Evolutionary conservation across 305 asterid genomes (phyloP).

Genomic region (Fraxinus xanthoxyloides): DNA sequence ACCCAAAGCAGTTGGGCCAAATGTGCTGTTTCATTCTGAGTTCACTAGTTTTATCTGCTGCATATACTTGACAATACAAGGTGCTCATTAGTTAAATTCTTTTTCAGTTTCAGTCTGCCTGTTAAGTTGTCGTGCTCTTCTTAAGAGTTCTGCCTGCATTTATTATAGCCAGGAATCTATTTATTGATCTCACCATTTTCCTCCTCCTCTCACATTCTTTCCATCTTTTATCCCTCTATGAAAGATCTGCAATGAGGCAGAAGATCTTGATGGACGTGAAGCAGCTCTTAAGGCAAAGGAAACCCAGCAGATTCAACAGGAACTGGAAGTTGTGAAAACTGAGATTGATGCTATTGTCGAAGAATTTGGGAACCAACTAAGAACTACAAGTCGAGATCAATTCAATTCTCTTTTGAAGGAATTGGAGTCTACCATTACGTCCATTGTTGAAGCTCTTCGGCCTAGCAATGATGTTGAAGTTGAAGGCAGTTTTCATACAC

Average conservation of each 20-base stretch:
- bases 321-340: conserved; percentile 49
- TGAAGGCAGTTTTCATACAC: conserved; percentile 36
- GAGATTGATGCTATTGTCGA: conserved; percentile 56
- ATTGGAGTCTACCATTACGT: conserved; percentile 67
- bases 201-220: not conserved
- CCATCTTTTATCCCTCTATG: conserved; percentile 16
- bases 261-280: conserved; percentile 69
- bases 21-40: not conserved
- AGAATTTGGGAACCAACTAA: conserved; percentile 67
- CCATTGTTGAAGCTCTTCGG: conserved; percentile 60
- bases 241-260: conserved; percentile 73
- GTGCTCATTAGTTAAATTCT: not conserved
- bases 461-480: conserved; percentile 35
- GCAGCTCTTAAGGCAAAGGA: conserved; percentile 75
- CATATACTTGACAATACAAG: not conserved
- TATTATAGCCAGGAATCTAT: conserved; percentile 2
- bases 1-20: not conserved
- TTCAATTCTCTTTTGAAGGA: conserved; percentile 56
- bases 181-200: not conserved
- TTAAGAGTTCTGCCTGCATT: not conserved
- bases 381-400: conserved; percentile 36
- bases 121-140: not conserved
- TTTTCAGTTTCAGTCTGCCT: not conserved
- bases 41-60: not conserved
- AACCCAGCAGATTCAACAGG: conserved; percentile 52